Base-by-base conservation (phyloP, 2,329 filamentous ascomycete species). In the Monilinia fructigena region DNA sequence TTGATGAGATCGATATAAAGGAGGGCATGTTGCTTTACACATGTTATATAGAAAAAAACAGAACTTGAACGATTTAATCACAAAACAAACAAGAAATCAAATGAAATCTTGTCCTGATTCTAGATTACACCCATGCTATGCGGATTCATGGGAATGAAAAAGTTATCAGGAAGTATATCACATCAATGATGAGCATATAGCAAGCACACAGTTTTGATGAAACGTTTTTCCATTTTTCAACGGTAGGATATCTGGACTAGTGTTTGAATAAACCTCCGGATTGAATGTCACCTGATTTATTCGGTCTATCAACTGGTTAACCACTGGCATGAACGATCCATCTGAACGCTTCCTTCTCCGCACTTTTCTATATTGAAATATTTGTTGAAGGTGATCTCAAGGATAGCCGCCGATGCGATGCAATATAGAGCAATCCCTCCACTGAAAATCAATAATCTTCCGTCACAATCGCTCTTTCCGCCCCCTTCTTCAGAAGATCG, bases 381-480 rank as follows among this genome's bases (percentile, higher is more conserved):
- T 61, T 45, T 35, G 63, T 66, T 55, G 48, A 47, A 54, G 59
- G 61, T 54, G 40, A 47, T 47, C 47, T 28, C 48, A 66, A 61
- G 60, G 35, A n/a, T 61, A 61, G 47, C 31, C 47, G 48, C 47
- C 47, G 50, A 35, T 23, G 55, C 38, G 53, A 40, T 55, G 28
- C 20, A 16, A 23, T 54, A 31, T 48, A 26, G 35, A 63, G 40
- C 20, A 35, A 35, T 61, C 48, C 26, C 14, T 35, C 10, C 48
- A 35, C 26, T 23, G 20, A 50, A 31, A 35, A 23, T 23, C 55
- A 53, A 55, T 40, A 20, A 14, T 65, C 28, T 20, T 26, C 40
- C 26, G 20, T 40, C 20, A 12, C 18, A 11, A 63, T 26, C 12
- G 23, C 35, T 52, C 26, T 18, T 18, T n/a, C 35, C 35, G 20